Conservation (phyloP, 257 asterid species). For the Solanum habrochaites region DNA sequence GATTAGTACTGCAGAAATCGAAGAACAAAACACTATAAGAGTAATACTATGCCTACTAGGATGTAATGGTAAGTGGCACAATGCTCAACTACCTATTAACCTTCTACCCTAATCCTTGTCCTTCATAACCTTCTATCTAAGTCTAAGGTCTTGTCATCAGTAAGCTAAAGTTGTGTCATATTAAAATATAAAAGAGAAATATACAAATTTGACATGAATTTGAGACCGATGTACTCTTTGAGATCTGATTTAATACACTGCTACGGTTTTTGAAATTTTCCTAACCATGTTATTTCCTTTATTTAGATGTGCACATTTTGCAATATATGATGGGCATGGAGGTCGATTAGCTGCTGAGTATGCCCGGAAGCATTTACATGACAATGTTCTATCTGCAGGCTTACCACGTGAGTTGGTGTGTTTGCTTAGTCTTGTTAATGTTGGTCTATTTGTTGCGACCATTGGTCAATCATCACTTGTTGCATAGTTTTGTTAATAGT, state of each 20-base stretch:
- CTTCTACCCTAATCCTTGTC: not conserved
- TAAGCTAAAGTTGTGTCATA: not conserved
- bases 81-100: not conserved
- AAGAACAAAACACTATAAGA: not conserved
- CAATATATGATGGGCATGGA: slow-evolving; percentile 86
- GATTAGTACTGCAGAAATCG: not conserved
- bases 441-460: slow-evolving; percentile 9
- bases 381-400: slow-evolving; percentile 79
- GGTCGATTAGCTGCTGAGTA: slow-evolving; percentile 83
- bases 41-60: not conserved
- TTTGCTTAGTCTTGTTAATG: slow-evolving; percentile 22
- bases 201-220: not conserved
- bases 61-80: not conserved
- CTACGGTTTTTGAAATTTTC: not conserved
- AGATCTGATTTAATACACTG: not conserved
- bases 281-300: not conserved
- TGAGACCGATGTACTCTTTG: not conserved
- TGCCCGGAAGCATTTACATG: slow-evolving; percentile 74
- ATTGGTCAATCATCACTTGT: not conserved
- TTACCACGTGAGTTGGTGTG: slow-evolving; percentile 99
- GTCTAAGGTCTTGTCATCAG: not conserved
- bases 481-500: not conserved
- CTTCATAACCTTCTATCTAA: too few species aligned
- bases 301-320: slow-evolving; percentile 72
- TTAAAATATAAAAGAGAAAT: not conserved